phyloP scores from a whole-genome alignment of 768 basidiomycete species.

The Rhodosporidiobolus sp. region DNA sequence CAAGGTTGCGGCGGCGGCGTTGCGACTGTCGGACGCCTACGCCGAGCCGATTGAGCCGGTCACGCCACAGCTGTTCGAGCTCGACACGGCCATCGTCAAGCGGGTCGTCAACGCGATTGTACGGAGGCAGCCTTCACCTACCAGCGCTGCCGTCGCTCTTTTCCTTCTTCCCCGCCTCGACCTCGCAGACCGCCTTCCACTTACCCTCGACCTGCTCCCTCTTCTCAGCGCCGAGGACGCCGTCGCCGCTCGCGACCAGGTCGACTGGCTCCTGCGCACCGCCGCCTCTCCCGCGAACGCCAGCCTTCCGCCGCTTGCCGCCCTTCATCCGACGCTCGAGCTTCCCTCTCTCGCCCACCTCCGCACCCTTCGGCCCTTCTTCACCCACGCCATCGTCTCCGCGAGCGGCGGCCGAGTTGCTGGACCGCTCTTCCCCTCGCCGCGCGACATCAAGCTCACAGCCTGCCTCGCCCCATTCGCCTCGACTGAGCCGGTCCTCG shows the following conservation, averaged over 20 bases:
- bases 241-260: conserved; percentile 56
- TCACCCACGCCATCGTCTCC: conserved; percentile 30
- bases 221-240: conserved; percentile 46
- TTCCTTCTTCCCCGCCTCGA: neutral
- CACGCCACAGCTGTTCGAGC: conserved; percentile 13
- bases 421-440: conserved; percentile 43
- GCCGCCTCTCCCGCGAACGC: neutral
- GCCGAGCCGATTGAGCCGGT: conserved; percentile 14
- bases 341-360: neutral
- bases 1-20: conserved; percentile 4
- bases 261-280: conserved; percentile 9
- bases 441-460: conserved; percentile 59
- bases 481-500: conserved; percentile 56
- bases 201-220: conserved; percentile 11
- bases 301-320: neutral
- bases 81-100: conserved; percentile 2
- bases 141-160: neutral
- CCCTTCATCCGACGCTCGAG: conserved; percentile 18
- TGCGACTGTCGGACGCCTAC: conserved; percentile 21
- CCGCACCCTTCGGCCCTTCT: conserved; percentile 21
- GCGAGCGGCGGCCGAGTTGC: conserved; percentile 21
- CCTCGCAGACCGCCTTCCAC: neutral
- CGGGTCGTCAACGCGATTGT: neutral
- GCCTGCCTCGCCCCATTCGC: conserved; percentile 39
- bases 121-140: rapidly evolving